Evolutionary conservation across 352 stramenopile genomes (phyloP).

Genomic region (Ochromonadaceae sp.): DNA sequence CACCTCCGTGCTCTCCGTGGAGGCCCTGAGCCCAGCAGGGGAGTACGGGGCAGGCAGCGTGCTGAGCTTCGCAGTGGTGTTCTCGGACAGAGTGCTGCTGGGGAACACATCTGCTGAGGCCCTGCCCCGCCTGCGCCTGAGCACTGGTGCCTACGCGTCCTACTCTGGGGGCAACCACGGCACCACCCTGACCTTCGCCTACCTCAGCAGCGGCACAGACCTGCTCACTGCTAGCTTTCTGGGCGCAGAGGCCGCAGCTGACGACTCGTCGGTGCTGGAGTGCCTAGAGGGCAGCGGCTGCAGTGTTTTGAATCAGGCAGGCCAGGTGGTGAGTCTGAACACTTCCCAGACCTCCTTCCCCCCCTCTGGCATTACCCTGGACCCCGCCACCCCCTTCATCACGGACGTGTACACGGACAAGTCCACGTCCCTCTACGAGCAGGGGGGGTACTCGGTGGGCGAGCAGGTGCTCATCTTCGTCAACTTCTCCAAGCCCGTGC

Average conservation of each 20-base stretch:
- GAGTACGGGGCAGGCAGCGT: conserved; percentile 7
- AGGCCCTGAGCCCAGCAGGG: background rate
- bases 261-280: background rate
- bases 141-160: background rate
- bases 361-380: background rate
- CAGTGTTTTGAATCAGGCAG: background rate
- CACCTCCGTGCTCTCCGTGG: background rate
- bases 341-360: background rate
- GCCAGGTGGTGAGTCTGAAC: background rate
- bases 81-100: background rate
- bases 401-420: background rate
- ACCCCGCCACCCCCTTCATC: background rate
- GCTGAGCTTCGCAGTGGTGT: background rate
- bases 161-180: background rate
- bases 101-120: background rate
- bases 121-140: background rate
- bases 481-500: background rate
- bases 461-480: background rate
- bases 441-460: background rate
- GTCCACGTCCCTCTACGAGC: background rate
- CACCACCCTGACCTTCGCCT: background rate
- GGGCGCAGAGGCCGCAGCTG: background rate
- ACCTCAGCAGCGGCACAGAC: background rate
- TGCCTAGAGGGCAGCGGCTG: background rate
- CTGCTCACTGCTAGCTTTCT: background rate